A percentile compares a stretch with the other conserved stretches of the same genome.
Conservation (phyloP, 78 protist genomes). For the Guillardia theta region DNA sequence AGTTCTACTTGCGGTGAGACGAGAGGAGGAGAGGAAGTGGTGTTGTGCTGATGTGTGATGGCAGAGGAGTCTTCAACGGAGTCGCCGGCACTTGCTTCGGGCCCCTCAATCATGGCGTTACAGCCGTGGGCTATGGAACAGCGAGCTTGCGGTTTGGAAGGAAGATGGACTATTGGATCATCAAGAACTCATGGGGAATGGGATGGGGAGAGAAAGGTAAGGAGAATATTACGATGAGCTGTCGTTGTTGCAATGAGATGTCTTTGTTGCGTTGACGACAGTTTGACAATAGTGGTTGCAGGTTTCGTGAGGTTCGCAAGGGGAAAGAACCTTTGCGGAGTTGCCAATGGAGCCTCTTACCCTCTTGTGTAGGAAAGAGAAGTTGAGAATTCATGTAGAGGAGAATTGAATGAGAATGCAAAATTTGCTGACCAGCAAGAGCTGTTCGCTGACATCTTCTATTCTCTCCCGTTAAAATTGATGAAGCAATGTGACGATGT, state of each 20-base stretch:
- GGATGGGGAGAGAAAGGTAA: conserved; percentile 50
- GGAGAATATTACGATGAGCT: not conserved
- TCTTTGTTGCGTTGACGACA: not conserved
- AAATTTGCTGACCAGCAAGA: not conserved
- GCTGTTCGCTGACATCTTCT: not conserved
- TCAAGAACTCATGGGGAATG: conserved; percentile 92
- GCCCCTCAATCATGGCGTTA: conserved; percentile 75
- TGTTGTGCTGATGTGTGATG: too few relatives aligned
- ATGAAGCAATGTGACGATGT: not conserved
- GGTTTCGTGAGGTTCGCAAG: conserved; percentile 59
- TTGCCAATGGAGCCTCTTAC: not conserved
- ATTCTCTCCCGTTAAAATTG: not conserved
- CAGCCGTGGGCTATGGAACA: conserved; percentile 78
- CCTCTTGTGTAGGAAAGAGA: not conserved
- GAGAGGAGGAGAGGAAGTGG: too few relatives aligned
- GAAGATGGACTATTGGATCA: conserved; percentile 70
- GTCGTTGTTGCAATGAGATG: not conserved
- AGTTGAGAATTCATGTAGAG: not conserved
- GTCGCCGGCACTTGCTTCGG: conserved; percentile 24
- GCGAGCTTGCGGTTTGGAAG: not conserved
- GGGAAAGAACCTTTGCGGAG: conserved; percentile 46
- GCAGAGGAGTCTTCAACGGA: too few relatives aligned
- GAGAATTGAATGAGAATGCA: not conserved
- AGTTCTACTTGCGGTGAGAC: conserved; percentile 70
- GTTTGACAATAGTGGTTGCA: not conserved